phyloP scores from a whole-genome alignment of 2,329 filamentous ascomycete species.

The Fusarium sp. region DNA sequence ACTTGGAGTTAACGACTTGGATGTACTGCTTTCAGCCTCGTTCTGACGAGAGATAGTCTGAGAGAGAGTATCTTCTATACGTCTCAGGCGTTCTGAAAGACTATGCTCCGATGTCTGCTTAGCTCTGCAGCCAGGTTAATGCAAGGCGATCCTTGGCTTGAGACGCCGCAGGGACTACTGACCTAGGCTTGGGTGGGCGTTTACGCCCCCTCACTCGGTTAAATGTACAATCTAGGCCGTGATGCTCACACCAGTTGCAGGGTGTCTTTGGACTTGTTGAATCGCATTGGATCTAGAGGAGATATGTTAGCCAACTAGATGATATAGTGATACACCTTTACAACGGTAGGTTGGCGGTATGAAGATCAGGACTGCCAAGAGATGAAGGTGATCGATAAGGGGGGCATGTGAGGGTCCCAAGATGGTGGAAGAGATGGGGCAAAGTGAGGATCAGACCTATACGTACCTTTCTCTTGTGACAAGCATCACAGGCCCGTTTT shows the following conservation, averaged over 20 bases:
- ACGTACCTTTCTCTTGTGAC: slow-evolving; percentile 38
- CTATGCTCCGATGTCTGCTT: slow-evolving; percentile 24
- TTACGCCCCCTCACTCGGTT: slow-evolving; percentile 37
- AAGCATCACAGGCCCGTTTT: slow-evolving; percentile 35
- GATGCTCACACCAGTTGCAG: slow-evolving; percentile 40
- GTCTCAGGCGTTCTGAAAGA: slow-evolving; percentile 30
- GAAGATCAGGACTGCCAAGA: neutral
- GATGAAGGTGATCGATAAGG: neutral
- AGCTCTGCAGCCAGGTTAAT: neutral
- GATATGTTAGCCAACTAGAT: neutral
- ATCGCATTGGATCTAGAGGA: slow-evolving; percentile 38
- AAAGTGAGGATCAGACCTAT: neutral
- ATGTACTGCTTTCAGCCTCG: neutral
- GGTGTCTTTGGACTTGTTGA: neutral
- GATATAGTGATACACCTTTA: neutral
- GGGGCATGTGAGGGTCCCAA: neutral
- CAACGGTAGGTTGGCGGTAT: neutral
- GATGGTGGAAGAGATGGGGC: neutral
- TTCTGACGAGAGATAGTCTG: slow-evolving; percentile 19
- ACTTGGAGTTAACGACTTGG: neutral
- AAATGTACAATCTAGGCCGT: slow-evolving; percentile 36
- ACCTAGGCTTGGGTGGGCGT: slow-evolving; percentile 29
- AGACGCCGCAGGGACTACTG: neutral
- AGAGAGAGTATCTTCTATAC: slow-evolving; percentile 32
- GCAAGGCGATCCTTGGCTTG: neutral